phyloP scores from a whole-genome alignment of 2,329 filamentous ascomycete species.

The Cercospora canescens region DNA sequence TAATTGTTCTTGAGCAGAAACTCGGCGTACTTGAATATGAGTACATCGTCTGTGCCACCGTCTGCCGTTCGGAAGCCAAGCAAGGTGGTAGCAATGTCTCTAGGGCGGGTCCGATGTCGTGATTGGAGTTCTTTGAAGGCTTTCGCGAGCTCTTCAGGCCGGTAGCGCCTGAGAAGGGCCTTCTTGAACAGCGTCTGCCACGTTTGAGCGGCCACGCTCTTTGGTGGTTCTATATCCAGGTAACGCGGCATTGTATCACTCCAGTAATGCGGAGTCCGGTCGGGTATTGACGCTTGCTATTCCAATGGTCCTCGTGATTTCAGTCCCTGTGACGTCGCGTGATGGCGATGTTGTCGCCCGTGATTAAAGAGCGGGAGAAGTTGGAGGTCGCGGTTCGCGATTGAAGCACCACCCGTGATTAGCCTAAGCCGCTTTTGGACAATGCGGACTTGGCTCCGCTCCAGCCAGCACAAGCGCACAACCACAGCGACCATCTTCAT shows the following conservation, averaged over 20 bases:
- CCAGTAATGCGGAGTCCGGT: background rate
- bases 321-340: background rate
- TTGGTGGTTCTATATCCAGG: conserved; percentile 13
- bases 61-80: conserved; percentile 26
- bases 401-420: background rate
- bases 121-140: conserved; percentile 22
- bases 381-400: background rate
- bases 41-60: conserved; percentile 30
- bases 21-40: conserved; percentile 32
- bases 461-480: background rate
- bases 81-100: conserved; percentile 26
- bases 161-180: conserved; percentile 19
- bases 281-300: background rate
- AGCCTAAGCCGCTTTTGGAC: background rate
- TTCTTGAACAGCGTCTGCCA: conserved; percentile 25
- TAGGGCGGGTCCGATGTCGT: conserved; percentile 8
- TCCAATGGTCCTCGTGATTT: background rate
- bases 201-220: conserved; percentile 15
- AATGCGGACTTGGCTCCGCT: background rate
- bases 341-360: background rate
- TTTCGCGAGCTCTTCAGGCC: conserved; percentile 12
- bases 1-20: conserved; percentile 26
- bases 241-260: conserved; percentile 18
- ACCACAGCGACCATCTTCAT: background rate
- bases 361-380: background rate